Percentiles rank a stretch among this genome's conserved stretches.
These are phyloP conservation scores for Aphanomyces stellatus DNA, from an alignment of 352 stramenopile species.

Conservation along the genomic window DNA sequence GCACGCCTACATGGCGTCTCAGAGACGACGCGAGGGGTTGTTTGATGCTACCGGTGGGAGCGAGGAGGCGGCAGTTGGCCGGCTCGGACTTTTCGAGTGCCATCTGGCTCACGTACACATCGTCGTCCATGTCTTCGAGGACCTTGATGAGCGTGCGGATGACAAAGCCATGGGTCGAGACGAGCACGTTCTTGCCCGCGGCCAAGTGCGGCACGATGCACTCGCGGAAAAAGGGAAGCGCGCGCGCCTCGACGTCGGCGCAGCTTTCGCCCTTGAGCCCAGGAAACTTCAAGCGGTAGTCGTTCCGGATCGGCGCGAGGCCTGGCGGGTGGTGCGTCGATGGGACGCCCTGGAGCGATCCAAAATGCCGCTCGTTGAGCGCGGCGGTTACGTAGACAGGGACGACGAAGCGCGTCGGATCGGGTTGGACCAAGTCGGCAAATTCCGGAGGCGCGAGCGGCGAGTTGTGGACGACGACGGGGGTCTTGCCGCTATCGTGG, in stretches of 20 bases:
- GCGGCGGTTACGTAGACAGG: slow-evolving; percentile 71
- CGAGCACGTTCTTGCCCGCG: slow-evolving; percentile 61
- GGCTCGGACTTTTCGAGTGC: slow-evolving; percentile 72
- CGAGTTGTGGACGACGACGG: slow-evolving; percentile 63
- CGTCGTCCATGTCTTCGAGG: slow-evolving; percentile 66
- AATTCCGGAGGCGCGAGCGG: slow-evolving; percentile 58
- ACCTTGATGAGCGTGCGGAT: slow-evolving; percentile 82
- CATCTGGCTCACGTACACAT: slow-evolving; percentile 74
- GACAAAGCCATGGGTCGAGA: slow-evolving; percentile 77
- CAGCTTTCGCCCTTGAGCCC: slow-evolving; percentile 73
- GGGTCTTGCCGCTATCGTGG: slow-evolving; percentile 75
- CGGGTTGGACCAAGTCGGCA: slow-evolving; percentile 63
- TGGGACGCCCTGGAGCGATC: slow-evolving; percentile 67
- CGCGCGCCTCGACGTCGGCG: slow-evolving; percentile 67
- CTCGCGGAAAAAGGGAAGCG: slow-evolving; percentile 65
- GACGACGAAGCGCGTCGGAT: slow-evolving; percentile 71
- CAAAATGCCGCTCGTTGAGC: slow-evolving; percentile 80
- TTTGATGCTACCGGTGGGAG: slow-evolving; percentile 53
- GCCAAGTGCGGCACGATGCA: slow-evolving; percentile 69
- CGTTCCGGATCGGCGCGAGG: slow-evolving; percentile 66
- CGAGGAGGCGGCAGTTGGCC: slow-evolving; percentile 60
- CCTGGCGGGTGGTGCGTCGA: slow-evolving; percentile 59
- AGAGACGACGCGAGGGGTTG: too few relatives aligned
- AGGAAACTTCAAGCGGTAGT: slow-evolving; percentile 71
- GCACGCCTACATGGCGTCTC: slow-evolving; percentile 36